These are phyloP conservation scores for Suhomyces taliae DNA, from an alignment of 1,139 yeast genomes.

Conservation along the genomic window DNA sequence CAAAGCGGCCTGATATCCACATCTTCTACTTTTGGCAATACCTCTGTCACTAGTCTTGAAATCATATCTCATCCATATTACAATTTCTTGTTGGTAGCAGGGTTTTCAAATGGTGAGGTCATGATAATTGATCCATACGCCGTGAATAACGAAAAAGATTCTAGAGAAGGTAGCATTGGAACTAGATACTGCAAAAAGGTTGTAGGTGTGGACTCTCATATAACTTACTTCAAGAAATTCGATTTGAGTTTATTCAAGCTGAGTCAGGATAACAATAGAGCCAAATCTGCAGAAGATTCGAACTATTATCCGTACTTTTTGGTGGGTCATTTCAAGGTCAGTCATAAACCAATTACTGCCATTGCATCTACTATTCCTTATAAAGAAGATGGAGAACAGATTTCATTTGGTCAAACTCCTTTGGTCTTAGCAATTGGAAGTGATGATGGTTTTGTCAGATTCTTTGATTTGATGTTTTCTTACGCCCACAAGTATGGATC, in stretches of 20 bases:
- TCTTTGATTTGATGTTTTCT: conserved; percentile 49
- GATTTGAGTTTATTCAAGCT: conserved; percentile 34
- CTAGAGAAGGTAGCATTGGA: conserved; percentile 4
- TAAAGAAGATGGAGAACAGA: neutral
- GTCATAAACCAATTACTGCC: conserved; percentile 52
- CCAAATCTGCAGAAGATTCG: neutral
- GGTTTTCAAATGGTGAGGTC: conserved; percentile 45
- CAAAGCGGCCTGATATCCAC: conserved; percentile 3
- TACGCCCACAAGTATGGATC: conserved; percentile 12
- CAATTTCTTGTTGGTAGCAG: conserved; percentile 37
- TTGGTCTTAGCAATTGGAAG: conserved; percentile 56
- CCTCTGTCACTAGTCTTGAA: conserved; percentile 35
- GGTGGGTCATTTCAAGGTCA: conserved; percentile 61
- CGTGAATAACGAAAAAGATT: conserved; percentile 1
- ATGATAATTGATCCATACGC: conserved; percentile 32
- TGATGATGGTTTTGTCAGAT: conserved; percentile 65
- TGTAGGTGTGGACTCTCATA: conserved; percentile 34
- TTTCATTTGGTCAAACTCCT: conserved; percentile 30
- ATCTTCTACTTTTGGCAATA: conserved; percentile 11
- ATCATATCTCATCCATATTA: conserved; percentile 31
- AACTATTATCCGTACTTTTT: conserved; percentile 12
- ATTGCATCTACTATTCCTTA: conserved; percentile 38
- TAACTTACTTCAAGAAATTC: conserved; percentile 41
- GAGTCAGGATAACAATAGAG: neutral
- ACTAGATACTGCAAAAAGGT: conserved; percentile 27